phyloP scores from a whole-genome alignment of 371 early-diverging fungal genomes.

The Aphelidium insulamus region DNA sequence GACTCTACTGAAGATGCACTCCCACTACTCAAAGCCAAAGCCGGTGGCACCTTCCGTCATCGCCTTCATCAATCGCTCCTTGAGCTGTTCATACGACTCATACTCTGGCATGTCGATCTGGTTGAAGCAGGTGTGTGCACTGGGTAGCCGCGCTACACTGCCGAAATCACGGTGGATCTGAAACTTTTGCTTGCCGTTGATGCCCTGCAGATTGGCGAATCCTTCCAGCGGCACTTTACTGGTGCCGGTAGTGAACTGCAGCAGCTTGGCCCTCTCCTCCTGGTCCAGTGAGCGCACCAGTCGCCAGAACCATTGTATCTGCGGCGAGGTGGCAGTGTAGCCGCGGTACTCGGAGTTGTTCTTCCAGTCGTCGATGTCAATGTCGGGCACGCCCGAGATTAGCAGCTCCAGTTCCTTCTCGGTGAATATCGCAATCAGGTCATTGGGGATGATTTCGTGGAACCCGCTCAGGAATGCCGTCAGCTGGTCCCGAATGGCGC shows the following conservation, averaged over 20 bases:
- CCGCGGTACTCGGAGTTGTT: slow-evolving; percentile 90
- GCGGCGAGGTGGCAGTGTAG: slow-evolving; percentile 61
- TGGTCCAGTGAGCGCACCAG: slow-evolving; percentile 92
- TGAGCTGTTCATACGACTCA: slow-evolving; percentile 72
- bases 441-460: slow-evolving; percentile 80
- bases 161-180: slow-evolving; percentile 93
- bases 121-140: slow-evolving; percentile 98
- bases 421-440: slow-evolving; percentile 83
- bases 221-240: slow-evolving; percentile 95
- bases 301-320: slow-evolving; percentile 98
- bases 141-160: slow-evolving; percentile 66
- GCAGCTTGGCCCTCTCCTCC: slow-evolving; percentile 88
- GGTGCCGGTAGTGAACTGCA: slow-evolving; percentile 97
- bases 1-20: slow-evolving; percentile 1
- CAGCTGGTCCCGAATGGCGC: slow-evolving; percentile 82
- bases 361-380: slow-evolving; percentile 98
- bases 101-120: slow-evolving; percentile 94
- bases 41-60: slow-evolving; percentile 90
- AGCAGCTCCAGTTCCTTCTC: slow-evolving; percentile 96
- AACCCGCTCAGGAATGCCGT: slow-evolving; percentile 83
- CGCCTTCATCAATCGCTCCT: slow-evolving; percentile 65
- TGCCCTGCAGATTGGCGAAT: slow-evolving; percentile 81
- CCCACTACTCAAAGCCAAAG: slow-evolving; percentile 59
- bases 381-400: slow-evolving; percentile 93
- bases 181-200: slow-evolving; percentile 88